phyloP scores from a whole-genome alignment of 306 rosid species.

The Cicer judaicum region DNA sequence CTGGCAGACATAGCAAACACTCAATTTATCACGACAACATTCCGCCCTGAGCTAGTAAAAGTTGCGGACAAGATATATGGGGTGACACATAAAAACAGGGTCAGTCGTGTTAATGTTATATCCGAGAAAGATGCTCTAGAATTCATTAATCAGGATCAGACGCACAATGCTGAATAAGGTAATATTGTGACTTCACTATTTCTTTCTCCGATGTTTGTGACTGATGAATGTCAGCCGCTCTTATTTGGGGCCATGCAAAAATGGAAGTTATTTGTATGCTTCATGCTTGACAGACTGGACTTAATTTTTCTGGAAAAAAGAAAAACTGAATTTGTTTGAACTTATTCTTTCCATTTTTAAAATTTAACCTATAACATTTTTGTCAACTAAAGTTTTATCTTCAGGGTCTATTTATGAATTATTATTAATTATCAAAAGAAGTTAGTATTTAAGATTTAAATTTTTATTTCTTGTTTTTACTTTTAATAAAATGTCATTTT shows the following conservation, averaged over 20 bases:
- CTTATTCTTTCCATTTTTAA: neutral
- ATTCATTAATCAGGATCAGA: constrained; percentile 89
- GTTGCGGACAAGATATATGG: constrained; percentile 93
- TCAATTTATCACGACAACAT: constrained; percentile 94
- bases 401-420: neutral
- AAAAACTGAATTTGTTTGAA: constrained; percentile 1
- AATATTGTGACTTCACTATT: neutral
- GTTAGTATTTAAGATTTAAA: neutral
- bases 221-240: neutral
- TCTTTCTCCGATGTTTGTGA: constrained; percentile 5
- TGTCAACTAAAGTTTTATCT: neutral
- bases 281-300: neutral
- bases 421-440: neutral
- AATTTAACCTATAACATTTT: neutral
- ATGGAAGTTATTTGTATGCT: neutral
- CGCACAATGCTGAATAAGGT: constrained; percentile 87
- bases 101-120: constrained; percentile 81
- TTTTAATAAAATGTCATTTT: neutral
- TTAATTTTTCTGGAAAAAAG: neutral
- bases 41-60: constrained; percentile 92
- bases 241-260: constrained; percentile 20
- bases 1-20: constrained; percentile 84
- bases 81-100: constrained; percentile 90
- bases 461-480: neutral
- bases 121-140: constrained; percentile 78